Evolutionary conservation across 768 basidiomycete species (phyloP), one percentile per base, ranked within the genome.

Genomic region (Tulasnella sp.): DNA sequence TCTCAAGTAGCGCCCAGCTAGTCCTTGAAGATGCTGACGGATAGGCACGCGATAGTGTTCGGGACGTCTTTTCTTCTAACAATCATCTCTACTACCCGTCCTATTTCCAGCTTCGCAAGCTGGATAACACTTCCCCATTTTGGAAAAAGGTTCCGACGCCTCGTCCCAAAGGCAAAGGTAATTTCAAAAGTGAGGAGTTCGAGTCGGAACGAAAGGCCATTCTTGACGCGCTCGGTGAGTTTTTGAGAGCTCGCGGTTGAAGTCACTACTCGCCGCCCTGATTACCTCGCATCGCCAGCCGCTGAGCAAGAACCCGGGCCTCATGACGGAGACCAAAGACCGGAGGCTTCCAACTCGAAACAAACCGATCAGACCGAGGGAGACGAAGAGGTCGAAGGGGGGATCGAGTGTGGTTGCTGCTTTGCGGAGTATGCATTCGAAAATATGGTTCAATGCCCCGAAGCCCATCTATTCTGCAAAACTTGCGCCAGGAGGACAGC

Each of bases 371-470:
- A 84, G 46, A 79, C 83, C 51, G 83, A 84, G 71, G 83, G 86
- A 77, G 89, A 88, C 42, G 86, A 83, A 10, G 87, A 87, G 10
- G 81, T 77, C 18, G 85, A 84, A 1, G 88, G 86, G 73, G 92
- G 91, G 2, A 90, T 96, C 46, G 94, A 96, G 81, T 96, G 95
- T 81, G 92, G 92, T 16, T 96, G 95, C 81, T 98, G 95, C 84
- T 97, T 95, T 82, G 85, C 88, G 5, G 86, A 84, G 15, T 93
- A 91, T 79, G 83, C 90, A 5, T 91, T 93, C 84, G 93, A 89
- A 55, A 90, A 92, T 81, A 92, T 96, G 91, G 87, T 93, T 1
- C 95, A 96, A 84, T 97, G 95, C 81, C 90, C 92, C 0, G 95
- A 96, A 77, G 90, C 92, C 0, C 95, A 98, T 83, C 88, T 95